Percentiles rank a stretch among this genome's conserved stretches.
Evolutionary conservation across 73 alveolate genomes (phyloP).

Genomic region (Breviolum minutum): DNA sequence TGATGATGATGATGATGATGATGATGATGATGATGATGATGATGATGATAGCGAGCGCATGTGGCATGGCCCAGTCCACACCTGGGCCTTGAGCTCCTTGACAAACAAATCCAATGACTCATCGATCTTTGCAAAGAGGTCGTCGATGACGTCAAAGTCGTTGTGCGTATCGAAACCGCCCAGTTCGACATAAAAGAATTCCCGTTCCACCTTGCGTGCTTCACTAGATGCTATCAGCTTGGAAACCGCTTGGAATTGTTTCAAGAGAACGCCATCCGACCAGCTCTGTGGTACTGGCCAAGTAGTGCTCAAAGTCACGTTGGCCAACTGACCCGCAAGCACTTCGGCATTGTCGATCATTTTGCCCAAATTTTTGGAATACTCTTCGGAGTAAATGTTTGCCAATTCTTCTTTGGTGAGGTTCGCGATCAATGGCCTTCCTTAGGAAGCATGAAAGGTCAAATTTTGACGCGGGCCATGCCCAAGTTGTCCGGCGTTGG

Average conservation of each 20-base stretch:
- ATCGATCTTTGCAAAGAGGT: background rate
- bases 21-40: no score
- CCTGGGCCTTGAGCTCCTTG: constrained; percentile 80
- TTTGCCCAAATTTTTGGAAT: constrained; percentile 37
- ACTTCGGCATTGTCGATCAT: constrained; percentile 15
- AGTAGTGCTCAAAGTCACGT: constrained; percentile 31
- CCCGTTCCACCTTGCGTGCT: constrained; percentile 27
- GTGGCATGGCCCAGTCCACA: background rate
- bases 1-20: no score
- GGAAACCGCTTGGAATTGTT: constrained; percentile 38
- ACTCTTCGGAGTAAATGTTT: constrained; percentile 54
- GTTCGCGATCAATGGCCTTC: constrained; percentile 20
- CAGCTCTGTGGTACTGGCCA: constrained; percentile 1
- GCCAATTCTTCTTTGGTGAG: constrained; percentile 17
- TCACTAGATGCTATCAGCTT: constrained; percentile 15
- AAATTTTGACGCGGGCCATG: background rate
- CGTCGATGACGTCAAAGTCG: background rate
- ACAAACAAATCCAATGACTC: constrained; percentile 16
- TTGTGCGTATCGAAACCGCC: constrained; percentile 77
- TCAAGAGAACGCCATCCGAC: background rate
- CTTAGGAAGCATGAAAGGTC: background rate
- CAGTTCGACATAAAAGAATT: constrained; percentile 61
- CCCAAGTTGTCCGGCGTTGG: no score
- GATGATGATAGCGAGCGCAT: no score
- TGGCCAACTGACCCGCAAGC: constrained; percentile 27